Evolutionary conservation across 225 moss, liverwort and hornwort genomes (phyloP), one percentile per base, ranked within the genome.

Genomic region (Sphagnum contortum): DNA sequence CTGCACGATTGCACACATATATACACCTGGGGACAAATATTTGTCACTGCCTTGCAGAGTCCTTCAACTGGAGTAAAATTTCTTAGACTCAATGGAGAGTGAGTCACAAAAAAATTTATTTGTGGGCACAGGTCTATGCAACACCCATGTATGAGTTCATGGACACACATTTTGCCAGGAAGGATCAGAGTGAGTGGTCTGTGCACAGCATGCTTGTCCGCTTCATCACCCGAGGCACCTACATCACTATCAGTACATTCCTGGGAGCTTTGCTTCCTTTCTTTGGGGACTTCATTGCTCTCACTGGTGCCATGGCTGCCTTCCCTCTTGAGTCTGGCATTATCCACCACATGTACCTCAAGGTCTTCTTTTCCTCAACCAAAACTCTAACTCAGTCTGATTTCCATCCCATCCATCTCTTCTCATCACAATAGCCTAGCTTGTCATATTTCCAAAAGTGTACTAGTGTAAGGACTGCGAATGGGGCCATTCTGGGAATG

Each of bases 331-430:
- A 83, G 4, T 68, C 65, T 0, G 80, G 68, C 29, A 63, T 83
- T 48, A 64, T 72, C 44, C 80, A 83, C 60, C 83, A 83, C 51
- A 83, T 83, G 77, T 83, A 77, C 55, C 57, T 80, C 44, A 83
- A 80, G 80, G 83, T 83, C 29, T 29, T 29, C 29, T 29, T 29
- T 29, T 29, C 29, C 29, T 29, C 29, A 29, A 29, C 29, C 29
- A 29, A 29, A 29, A 29, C 29, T 29, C 29, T 29, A 29, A 29
- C 29, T 29, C 29, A 29, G 29, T 29, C 29, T 29, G 0, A 29
- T 29, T 29, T 29, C 29, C 29, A 29, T 29, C 29, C 29, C 29
- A 29, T 29, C 29, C 29, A 29, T 29, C 29, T 29, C 29, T 29
- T 29, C 29, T 29, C 29, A 29, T 29, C 29, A 29, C 1, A 1